Evolutionary conservation across 345 rosid genomes (phyloP).

Genomic region (Lumnitzera littorea): DNA sequence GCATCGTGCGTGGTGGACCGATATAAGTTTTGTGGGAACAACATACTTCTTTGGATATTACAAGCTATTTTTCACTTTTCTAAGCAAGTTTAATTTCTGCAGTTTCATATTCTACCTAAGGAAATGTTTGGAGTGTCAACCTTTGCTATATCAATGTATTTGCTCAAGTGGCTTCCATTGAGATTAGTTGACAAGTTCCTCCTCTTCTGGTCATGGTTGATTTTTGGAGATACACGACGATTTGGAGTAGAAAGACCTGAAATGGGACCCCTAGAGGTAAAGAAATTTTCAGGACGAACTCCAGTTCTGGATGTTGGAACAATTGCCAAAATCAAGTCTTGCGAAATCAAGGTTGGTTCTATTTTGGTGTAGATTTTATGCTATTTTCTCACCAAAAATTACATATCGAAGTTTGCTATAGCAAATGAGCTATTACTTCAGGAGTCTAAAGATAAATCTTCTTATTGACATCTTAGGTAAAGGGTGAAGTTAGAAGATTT

Average conservation of each 20-base stretch:
- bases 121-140: constrained; percentile 91
- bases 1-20: too few relatives aligned
- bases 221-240: constrained; percentile 64
- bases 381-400: not conserved
- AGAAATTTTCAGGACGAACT: constrained; percentile 70
- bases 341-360: constrained; percentile 63
- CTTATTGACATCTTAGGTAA: too few relatives aligned
- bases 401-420: constrained; percentile 11
- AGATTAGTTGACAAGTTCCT: constrained; percentile 67
- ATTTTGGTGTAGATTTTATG: constrained; percentile 8
- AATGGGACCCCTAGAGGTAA: constrained; percentile 74
- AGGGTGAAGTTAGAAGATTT: too few relatives aligned
- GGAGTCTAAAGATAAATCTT: too few relatives aligned
- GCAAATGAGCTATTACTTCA: not conserved
- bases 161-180: constrained; percentile 83
- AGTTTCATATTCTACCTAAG: constrained; percentile 95
- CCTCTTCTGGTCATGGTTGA: constrained; percentile 48
- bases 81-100: constrained; percentile 12
- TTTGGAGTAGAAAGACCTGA: constrained; percentile 72
- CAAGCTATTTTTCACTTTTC: constrained; percentile 3
- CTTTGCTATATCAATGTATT: constrained; percentile 87
- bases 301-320: constrained; percentile 92
- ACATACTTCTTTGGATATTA: too few relatives aligned
- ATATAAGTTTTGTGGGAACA: too few relatives aligned
- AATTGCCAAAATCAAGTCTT: constrained; percentile 71